Evolutionary conservation across 1,284 basidiomycete species (phyloP).

Genomic region (Microbotryum silenes-acaulis): DNA sequence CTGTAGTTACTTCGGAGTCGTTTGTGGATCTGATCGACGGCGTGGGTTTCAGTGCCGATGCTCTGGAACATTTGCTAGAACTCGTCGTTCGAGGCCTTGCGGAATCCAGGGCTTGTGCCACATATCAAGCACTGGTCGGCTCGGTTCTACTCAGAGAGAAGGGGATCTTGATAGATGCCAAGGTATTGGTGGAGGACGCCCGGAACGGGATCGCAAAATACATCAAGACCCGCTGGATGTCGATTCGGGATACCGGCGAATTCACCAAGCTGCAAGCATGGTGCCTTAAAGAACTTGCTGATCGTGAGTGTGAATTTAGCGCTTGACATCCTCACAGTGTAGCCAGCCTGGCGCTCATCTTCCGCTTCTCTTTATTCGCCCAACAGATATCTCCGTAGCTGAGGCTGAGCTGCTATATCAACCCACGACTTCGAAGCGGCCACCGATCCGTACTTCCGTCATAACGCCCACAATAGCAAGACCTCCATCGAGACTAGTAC

Average conservation of each 20-base stretch:
- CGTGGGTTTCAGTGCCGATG: slow-evolving; percentile 37
- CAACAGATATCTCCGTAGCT: slow-evolving; percentile 51
- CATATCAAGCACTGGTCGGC: slow-evolving; percentile 35
- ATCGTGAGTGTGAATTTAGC: slow-evolving; percentile 51
- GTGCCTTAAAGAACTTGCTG: slow-evolving; percentile 77
- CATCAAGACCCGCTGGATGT: slow-evolving; percentile 58
- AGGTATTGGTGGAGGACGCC: slow-evolving; percentile 55
- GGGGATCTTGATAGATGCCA: slow-evolving; percentile 19
- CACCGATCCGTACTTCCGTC: too few relatives aligned
- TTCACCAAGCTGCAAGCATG: slow-evolving; percentile 73
- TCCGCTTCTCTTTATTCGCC: not conserved
- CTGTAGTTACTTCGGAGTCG: slow-evolving; percentile 26
- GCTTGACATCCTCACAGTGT: too few relatives aligned
- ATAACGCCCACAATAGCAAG: too few relatives aligned
- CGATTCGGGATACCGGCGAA: slow-evolving; percentile 66
- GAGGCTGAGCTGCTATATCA: too few relatives aligned
- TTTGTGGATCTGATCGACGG: slow-evolving; percentile 36
- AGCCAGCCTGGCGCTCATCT: not conserved
- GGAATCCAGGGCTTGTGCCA: slow-evolving; percentile 40
- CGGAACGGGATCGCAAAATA: slow-evolving; percentile 53
- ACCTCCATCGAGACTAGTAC: too few relatives aligned
- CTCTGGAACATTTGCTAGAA: slow-evolving; percentile 34
- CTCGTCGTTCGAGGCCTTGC: slow-evolving; percentile 34
- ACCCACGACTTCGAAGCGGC: too few relatives aligned
- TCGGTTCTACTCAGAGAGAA: slow-evolving; percentile 35